phyloP scores from a whole-genome alignment of 2,329 filamentous ascomycete species.

The Erysiphe pulchra region DNA sequence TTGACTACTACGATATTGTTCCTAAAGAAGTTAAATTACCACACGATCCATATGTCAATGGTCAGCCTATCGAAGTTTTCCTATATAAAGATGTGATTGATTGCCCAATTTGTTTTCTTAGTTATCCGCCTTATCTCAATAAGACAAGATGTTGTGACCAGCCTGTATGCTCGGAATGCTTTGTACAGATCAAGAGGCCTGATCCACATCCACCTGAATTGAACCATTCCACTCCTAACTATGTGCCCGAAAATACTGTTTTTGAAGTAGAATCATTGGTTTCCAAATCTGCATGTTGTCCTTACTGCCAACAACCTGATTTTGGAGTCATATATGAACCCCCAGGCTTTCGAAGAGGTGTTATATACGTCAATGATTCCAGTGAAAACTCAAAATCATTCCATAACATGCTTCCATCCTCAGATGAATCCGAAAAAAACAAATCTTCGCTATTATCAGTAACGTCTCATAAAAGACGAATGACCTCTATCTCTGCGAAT shows the following conservation, averaged over 20 bases:
- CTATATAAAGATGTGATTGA: constrained; percentile 78
- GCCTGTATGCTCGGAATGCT: constrained; percentile 91
- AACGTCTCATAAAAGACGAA: constrained; percentile 22
- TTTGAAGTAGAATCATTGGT: constrained; percentile 39
- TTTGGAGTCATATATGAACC: constrained; percentile 91
- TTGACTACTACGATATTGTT: constrained; percentile 41
- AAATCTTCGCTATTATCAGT: constrained; percentile 1
- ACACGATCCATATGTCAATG: constrained; percentile 69
- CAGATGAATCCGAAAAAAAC: constrained; percentile 20
- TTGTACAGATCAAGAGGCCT: constrained; percentile 89
- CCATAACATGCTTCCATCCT: constrained; percentile 65
- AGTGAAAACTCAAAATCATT: constrained; percentile 39
- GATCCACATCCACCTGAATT: constrained; percentile 73
- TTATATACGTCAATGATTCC: constrained; percentile 36
- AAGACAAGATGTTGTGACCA: constrained; percentile 89
- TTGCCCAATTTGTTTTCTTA: constrained; percentile 90
- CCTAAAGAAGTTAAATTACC: constrained; percentile 61
- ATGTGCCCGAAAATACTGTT: constrained; percentile 12
- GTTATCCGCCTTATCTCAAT: constrained; percentile 86
- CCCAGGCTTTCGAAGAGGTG: constrained; percentile 64
- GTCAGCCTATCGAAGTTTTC: constrained; percentile 78
- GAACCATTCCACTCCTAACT: constrained; percentile 18
- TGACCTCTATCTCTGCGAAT: constrained; percentile 52
- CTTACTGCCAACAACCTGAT: constrained; percentile 83
- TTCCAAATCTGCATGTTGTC: constrained; percentile 76